phyloP scores from a whole-genome alignment of 495 filamentous ascomycete genomes.

The Venustampulla echinocandica region DNA sequence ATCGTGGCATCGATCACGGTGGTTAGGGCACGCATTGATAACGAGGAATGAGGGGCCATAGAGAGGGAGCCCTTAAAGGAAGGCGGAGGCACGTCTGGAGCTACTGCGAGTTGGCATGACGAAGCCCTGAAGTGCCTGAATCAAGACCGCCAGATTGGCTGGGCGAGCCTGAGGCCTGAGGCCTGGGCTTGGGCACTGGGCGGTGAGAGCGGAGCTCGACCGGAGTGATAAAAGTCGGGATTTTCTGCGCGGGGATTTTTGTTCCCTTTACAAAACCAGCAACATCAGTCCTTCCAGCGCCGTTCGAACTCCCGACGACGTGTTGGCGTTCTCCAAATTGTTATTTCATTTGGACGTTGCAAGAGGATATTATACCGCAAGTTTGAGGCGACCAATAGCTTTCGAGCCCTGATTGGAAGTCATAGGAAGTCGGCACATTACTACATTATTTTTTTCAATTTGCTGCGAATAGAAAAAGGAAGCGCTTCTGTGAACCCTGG shows the following conservation, averaged over 20 bases:
- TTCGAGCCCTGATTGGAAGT: slow-evolving; percentile 22
- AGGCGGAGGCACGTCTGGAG: slow-evolving; percentile 11
- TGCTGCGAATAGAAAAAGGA: too few species aligned
- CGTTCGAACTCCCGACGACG: slow-evolving; percentile 9
- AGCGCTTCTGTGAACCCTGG: too few species aligned
- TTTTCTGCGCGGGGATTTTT: too few species aligned
- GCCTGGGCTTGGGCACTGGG: too few species aligned
- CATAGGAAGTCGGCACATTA: slow-evolving; percentile 26
- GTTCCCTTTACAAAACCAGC: too few species aligned
- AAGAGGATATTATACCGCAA: slow-evolving; percentile 22
- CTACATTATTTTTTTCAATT: background rate
- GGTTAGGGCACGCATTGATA: slow-evolving; percentile 21
- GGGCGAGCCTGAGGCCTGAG: too few species aligned
- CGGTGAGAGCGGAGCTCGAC: too few species aligned
- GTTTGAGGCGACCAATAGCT: slow-evolving; percentile 26
- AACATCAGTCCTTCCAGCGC: slow-evolving; percentile 19
- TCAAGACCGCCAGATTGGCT: too few species aligned
- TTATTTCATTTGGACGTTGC: slow-evolving; percentile 19
- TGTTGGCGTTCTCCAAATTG: slow-evolving; percentile 18
- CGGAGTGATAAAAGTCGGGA: too few species aligned
- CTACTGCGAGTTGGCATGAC: too few species aligned
- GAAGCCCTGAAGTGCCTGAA: too few species aligned
- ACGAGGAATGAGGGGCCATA: slow-evolving; percentile 4
- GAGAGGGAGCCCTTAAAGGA: slow-evolving; percentile 2
- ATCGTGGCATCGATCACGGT: slow-evolving; percentile 18